Percentiles rank a stretch among this genome's conserved stretches.
These are phyloP conservation scores for Pilasporangium apinafurcum DNA, from an alignment of 352 stramenopile species.

Conservation along the genomic window DNA sequence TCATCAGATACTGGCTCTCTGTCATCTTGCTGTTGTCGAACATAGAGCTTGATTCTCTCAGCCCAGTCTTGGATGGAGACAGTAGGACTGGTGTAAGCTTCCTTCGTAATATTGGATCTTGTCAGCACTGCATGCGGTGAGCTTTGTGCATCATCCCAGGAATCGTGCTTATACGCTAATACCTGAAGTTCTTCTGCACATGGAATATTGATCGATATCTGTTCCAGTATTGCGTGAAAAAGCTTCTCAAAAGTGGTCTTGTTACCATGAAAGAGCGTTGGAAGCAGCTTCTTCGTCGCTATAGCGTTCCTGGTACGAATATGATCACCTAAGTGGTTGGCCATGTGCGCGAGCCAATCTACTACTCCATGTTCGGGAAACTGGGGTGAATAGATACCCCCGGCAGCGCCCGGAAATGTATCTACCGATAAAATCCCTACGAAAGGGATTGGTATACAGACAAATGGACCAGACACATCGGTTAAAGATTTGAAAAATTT, in stretches of 20 bases:
- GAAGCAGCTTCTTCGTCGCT: constrained; percentile 11
- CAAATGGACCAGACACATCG: constrained; percentile 24
- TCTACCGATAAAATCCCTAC: constrained; percentile 60
- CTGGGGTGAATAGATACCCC: constrained; percentile 30
- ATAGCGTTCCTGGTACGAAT: constrained; percentile 23
- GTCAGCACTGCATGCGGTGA: not conserved
- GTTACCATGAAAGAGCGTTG: constrained; percentile 56
- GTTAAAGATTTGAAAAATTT: constrained; percentile 17
- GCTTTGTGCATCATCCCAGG: not conserved
- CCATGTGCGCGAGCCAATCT: constrained; percentile 33
- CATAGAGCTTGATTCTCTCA: not conserved
- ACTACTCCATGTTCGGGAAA: constrained; percentile 58
- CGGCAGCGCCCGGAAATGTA: constrained; percentile 48
- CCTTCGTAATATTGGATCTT: not conserved
- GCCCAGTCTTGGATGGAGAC: too few species aligned
- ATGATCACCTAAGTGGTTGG: constrained; percentile 37
- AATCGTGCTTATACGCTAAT: constrained; percentile 7
- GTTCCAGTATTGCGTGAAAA: constrained; percentile 23
- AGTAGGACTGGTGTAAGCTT: not conserved
- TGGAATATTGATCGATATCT: constrained; percentile 34
- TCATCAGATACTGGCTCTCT: not conserved
- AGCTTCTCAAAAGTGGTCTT: constrained; percentile 27
- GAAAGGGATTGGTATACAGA: constrained; percentile 69
- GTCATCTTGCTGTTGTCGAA: constrained; percentile 5
- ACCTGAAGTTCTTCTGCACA: constrained; percentile 30